These are phyloP conservation scores for Sclerotinia nivalis DNA, from an alignment of 2,329 filamentous ascomycete genomes.

Conservation along the genomic window DNA sequence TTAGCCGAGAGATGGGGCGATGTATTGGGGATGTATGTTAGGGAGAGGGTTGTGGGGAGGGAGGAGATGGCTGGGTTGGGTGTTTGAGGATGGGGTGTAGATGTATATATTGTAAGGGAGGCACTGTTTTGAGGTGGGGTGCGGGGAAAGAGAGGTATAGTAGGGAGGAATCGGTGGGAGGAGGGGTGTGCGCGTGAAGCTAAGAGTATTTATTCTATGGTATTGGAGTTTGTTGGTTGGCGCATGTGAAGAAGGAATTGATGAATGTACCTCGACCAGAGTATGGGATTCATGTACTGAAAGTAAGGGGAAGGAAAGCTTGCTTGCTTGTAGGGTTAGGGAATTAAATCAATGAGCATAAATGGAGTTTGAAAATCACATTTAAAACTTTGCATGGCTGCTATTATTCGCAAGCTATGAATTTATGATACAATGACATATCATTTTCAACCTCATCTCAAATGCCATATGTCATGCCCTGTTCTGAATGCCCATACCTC, in stretches of 20 bases:
- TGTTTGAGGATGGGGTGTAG: not conserved
- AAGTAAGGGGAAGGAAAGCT: not conserved
- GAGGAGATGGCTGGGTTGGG: constrained; percentile 74
- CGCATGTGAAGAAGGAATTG: not conserved
- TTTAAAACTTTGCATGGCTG: constrained; percentile 20
- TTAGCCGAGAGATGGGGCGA: constrained; percentile 65
- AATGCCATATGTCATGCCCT: constrained; percentile 13
- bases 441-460: constrained; percentile 22
- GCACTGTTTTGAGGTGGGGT: not conserved
- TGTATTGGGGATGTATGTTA: constrained; percentile 58
- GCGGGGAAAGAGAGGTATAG: not conserved
- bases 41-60: constrained; percentile 54
- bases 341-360: not conserved
- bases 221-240: not conserved
- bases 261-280: not conserved
- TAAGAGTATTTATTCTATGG: too few relatives aligned
- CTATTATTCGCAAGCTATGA: constrained; percentile 36
- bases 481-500: constrained; percentile 27
- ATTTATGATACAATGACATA: constrained; percentile 43
- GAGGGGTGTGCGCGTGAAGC: not conserved
- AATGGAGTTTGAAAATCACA: not conserved
- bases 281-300: not conserved
- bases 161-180: not conserved
- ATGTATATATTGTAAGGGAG: constrained; percentile 18
- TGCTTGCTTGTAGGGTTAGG: not conserved